Evolutionary conservation across 2,329 filamentous ascomycete genomes (phyloP), one percentile per base, ranked within the genome.

Genomic region (Pyrenophora graminea): DNA sequence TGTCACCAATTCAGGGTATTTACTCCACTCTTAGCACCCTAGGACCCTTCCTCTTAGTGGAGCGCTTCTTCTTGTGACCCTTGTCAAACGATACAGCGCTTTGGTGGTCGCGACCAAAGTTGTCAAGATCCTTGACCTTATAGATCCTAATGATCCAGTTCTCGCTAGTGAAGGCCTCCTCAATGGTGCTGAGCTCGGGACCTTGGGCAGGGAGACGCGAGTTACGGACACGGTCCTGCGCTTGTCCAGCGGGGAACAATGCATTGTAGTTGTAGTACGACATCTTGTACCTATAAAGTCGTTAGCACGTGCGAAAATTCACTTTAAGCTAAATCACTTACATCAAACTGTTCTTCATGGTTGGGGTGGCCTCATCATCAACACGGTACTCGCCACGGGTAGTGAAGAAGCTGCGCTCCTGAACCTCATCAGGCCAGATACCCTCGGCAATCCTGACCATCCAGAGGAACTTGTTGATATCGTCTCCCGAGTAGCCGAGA

Each of bases 81-180:
- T 85, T 86, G 55, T 91, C 87, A 69, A 93, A 93, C 6, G 86
- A 83, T 25, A 79, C 76, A 1, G 83, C 85, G 61, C 78, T 82
- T 59, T 84, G 84, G 71, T 97, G 93, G 67, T 96, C 91, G 72
- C 94, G 86, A 48, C 91, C 93, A 61, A 99, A 81, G 74, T 97
- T 97, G 79, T 99, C 94, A 53, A 97, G 86, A 67, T 96, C 92
- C 81, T 99, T 99, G 78, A 99, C 94, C 83, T 99, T 99, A 83
- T 97, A 99, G 70, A 99, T 97, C 59, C 94, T 85, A 72, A 99
- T 97, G 75, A 99, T 99, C 94, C 94, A 99, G 83, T 99, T 99
- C 81, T 99, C 94, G 69, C 91, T 96, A 48, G 95, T 99, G 75
- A 96, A 99, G 8, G 94, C 94, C 78, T 99, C 94, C 73, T 99